Percentiles rank a stretch among this genome's conserved stretches.
Conservation (phyloP, 768 basidiomycete genomes). For the Rhodotorula paludigena region DNA sequence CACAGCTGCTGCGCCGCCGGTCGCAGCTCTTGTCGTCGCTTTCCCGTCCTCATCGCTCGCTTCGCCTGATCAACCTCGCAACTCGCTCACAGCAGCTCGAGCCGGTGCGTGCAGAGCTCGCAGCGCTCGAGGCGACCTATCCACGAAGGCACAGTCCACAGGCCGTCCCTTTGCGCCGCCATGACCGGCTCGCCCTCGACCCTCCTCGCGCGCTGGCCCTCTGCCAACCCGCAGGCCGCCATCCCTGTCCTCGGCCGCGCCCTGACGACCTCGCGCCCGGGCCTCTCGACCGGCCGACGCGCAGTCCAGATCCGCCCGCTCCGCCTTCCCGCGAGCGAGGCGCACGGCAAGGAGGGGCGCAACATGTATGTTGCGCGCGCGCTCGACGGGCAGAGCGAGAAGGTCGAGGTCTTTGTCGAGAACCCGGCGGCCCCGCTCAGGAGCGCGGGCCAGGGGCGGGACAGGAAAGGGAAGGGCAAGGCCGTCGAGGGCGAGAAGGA, state of each 20-base stretch:
- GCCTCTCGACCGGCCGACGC: conserved; percentile 11
- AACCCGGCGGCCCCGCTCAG: conserved; percentile 14
- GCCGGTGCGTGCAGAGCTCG: too few relatives aligned
- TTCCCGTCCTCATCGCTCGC: too few relatives aligned
- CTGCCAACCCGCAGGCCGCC: conserved; percentile 16
- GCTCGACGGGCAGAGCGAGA: conserved; percentile 6
- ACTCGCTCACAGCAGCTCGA: not conserved
- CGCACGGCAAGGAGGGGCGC: conserved; percentile 14
- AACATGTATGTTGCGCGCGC: conserved; percentile 31
- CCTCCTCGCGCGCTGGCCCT: conserved; percentile 29
- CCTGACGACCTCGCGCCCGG: conserved; percentile 10
- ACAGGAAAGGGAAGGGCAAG: conserved; percentile 9
- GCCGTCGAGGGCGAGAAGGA: not conserved
- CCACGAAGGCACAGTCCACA: too few relatives aligned
- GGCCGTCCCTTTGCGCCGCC: too few relatives aligned
- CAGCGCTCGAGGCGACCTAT: too few relatives aligned
- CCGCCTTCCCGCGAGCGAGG: conserved; percentile 11
- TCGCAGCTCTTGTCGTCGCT: too few relatives aligned
- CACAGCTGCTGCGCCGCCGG: too few relatives aligned
- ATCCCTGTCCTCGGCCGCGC: conserved; percentile 26
- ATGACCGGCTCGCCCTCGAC: conserved; percentile 13
- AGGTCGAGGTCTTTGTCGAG: conserved; percentile 25
- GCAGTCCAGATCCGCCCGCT: conserved; percentile 26
- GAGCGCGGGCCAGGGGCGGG: not conserved
- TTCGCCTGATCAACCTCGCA: not conserved